Evolutionary conservation across 2,329 filamentous ascomycete genomes (phyloP).

Genomic region (Septoria petroselini): DNA sequence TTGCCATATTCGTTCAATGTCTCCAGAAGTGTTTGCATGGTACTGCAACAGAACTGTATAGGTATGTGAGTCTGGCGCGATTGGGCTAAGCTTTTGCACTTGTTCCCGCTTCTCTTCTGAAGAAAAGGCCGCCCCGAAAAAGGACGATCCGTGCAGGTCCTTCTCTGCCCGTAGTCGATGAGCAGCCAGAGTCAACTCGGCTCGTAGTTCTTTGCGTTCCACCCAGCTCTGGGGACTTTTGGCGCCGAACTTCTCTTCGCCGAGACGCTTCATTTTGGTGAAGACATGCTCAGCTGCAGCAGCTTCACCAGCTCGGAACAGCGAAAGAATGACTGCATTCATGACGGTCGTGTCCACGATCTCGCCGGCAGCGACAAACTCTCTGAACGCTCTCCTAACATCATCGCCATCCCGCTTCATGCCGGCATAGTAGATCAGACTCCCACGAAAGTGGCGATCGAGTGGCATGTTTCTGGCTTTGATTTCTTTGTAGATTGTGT

Average conservation of each 20-base stretch:
- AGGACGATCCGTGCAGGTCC: constrained; percentile 50
- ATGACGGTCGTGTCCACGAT: constrained; percentile 83
- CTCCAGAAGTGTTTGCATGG: constrained; percentile 64
- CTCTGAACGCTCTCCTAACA: constrained; percentile 72
- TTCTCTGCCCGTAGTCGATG: constrained; percentile 46
- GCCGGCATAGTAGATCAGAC: constrained; percentile 79
- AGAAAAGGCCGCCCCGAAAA: constrained; percentile 33
- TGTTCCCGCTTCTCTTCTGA: constrained; percentile 39
- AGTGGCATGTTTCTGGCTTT: constrained; percentile 62
- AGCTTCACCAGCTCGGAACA: constrained; percentile 73
- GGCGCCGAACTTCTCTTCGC: constrained; percentile 41
- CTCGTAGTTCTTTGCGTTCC: constrained; percentile 44
- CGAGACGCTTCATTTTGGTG: constrained; percentile 70
- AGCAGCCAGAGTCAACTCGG: constrained; percentile 47
- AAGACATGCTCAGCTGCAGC: constrained; percentile 77
- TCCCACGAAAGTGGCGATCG: constrained; percentile 78
- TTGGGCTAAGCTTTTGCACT: constrained; percentile 63
- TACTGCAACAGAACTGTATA: constrained; percentile 77
- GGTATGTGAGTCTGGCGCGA: constrained; percentile 73
- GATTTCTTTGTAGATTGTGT: constrained; percentile 84
- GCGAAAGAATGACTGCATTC: constrained; percentile 78
- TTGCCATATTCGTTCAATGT: constrained; percentile 67
- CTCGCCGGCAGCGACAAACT: constrained; percentile 80
- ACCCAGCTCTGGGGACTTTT: constrained; percentile 42
- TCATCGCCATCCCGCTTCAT: constrained; percentile 69